Base-by-base conservation (phyloP, 345 rosid species). In the Hibiscus tridactylites region DNA sequence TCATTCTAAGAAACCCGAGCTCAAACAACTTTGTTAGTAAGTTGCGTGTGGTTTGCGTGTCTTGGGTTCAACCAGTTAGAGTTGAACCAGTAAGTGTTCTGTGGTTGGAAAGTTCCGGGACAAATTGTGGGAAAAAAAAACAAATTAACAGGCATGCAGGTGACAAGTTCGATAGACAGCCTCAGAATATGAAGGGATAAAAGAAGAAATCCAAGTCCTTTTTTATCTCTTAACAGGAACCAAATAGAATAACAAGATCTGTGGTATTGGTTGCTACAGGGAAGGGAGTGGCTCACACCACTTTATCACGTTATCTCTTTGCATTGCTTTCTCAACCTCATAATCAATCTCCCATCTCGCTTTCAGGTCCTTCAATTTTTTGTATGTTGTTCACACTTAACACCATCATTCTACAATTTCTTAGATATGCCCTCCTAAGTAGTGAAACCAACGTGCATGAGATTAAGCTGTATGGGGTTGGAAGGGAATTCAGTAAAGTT, bases 291-390 rank as follows among this genome's bases (percentile, higher is more conserved):
- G 93, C 50, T 75, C 77, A 33, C 53, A 77, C 6, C 73, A 19
- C 81, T 65, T 86, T 87, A 90, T 92, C 98, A 71, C 88, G 46
- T 90, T 90, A 92, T 92, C 98, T 74, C 13, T 76, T 17, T 76
- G 19, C 73, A 69, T 81, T 81, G 83, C 78, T 62, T 52, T 86
- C 87, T 84, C 88, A 61, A 78, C 98, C 96, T 83, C 95, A 79
- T 58, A 68, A 75, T 17, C 26, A 31, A 31, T 31, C 33, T 5
- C 21, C 57, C 19, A 16, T 16, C 21, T n/a, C 24, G 19, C 13
- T 58, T 24, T 58, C 35, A 11, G 16, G 6, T 11, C 53, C 63
- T 29, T 12, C 16, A 28, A 57, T 19, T 42, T 56, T 56, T 19
- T 4, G 16, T 7, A 70, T 37, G 17, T 12, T 57, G 16, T 54